phyloP scores from a whole-genome alignment of 768 basidiomycete species.

The Kwoniella mangroviensis region DNA sequence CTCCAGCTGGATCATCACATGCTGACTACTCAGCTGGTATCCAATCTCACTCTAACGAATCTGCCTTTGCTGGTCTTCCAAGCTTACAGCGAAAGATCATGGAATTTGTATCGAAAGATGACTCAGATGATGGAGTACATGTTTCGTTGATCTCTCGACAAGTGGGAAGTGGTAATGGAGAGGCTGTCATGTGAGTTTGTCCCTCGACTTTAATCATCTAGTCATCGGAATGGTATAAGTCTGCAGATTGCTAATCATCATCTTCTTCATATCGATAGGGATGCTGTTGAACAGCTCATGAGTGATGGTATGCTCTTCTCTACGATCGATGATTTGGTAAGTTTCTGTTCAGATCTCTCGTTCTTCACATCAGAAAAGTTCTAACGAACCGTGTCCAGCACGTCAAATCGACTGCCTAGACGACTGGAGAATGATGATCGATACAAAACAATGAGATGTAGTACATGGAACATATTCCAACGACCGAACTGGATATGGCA shows the following conservation, averaged over 20 bases:
- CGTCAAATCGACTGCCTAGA: slow-evolving; percentile 29
- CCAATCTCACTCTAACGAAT: slow-evolving; percentile 28
- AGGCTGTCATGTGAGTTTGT: slow-evolving; percentile 67
- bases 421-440: neutral
- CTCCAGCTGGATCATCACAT: slow-evolving; percentile 13
- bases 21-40: slow-evolving; percentile 26
- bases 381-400: slow-evolving; percentile 24
- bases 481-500: too few species aligned
- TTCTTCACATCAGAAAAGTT: neutral
- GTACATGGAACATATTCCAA: neutral
- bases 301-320: slow-evolving; percentile 79
- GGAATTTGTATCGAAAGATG: slow-evolving; percentile 66
- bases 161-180: slow-evolving; percentile 64
- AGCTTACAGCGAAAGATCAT: slow-evolving; percentile 69
- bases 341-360: slow-evolving; percentile 57
- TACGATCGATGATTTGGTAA: slow-evolving; percentile 73
- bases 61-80: slow-evolving; percentile 65
- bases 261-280: slow-evolving; percentile 53
- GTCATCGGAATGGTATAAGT: neutral
- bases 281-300: slow-evolving; percentile 76
- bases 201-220: slow-evolving; percentile 46
- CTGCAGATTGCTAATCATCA: neutral
- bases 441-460: neutral
- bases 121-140: slow-evolving; percentile 69
- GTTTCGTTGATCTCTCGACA: slow-evolving; percentile 73